phyloP scores from a whole-genome alignment of 768 basidiomycete species.

The Lactifluus hygrophoroides region DNA sequence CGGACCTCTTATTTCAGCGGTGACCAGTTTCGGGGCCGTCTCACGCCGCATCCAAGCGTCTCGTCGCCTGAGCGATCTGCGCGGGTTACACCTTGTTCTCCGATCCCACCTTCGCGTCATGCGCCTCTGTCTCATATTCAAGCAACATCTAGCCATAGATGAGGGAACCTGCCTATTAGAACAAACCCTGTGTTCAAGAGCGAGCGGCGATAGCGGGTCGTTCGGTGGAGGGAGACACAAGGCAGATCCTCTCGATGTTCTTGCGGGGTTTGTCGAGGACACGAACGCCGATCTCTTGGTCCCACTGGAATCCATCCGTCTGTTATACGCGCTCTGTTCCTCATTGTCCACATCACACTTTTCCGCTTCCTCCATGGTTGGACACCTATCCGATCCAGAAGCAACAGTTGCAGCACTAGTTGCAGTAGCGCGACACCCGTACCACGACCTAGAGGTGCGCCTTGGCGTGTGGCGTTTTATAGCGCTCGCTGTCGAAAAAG shows the following conservation, averaged over 20 bases:
- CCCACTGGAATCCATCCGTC: slow-evolving; percentile 56
- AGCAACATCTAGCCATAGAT: slow-evolving; percentile 34
- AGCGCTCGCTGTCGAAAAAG: slow-evolving; percentile 69
- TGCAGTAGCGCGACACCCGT: slow-evolving; percentile 68
- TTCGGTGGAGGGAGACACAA: slow-evolving; percentile 39
- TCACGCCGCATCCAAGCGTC: slow-evolving; percentile 51
- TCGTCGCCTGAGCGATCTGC: slow-evolving; percentile 61
- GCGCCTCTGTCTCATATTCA: slow-evolving; percentile 55
- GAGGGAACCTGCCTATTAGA: slow-evolving; percentile 52
- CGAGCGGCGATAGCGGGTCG: slow-evolving; percentile 40
- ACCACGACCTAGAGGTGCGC: slow-evolving; percentile 64
- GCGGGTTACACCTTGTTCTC: slow-evolving; percentile 58
- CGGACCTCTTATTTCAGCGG: slow-evolving; percentile 64
- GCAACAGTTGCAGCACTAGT: slow-evolving; percentile 58
- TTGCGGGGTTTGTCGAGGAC: slow-evolving; percentile 59
- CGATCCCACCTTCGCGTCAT: slow-evolving; percentile 56
- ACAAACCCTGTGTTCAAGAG: slow-evolving; percentile 61
- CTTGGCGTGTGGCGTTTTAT: slow-evolving; percentile 82
- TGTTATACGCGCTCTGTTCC: slow-evolving; percentile 58
- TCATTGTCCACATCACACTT: slow-evolving; percentile 55
- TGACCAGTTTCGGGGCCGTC: slow-evolving; percentile 54
- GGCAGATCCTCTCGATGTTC: slow-evolving; percentile 65
- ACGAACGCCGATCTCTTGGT: slow-evolving; percentile 51
- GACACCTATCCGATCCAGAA: slow-evolving; percentile 72
- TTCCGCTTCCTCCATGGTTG: slow-evolving; percentile 63